These are phyloP conservation scores for Colletotrichum gigasporum DNA, from an alignment of 2,329 filamentous ascomycete species.

Conservation along the genomic window DNA sequence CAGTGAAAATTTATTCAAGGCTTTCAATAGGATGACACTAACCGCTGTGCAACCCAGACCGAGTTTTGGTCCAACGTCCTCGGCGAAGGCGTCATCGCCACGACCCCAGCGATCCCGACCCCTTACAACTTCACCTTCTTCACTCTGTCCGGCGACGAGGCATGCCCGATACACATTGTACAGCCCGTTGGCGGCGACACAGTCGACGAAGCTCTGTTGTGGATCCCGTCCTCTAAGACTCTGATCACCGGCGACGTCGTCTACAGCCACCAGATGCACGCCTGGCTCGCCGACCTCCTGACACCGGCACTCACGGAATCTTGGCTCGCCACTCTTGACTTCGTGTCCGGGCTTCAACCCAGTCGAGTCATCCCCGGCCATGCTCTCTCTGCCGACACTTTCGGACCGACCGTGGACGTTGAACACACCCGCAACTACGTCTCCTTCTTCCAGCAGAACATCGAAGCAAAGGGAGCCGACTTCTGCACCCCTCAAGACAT, in stretches of 20 bases:
- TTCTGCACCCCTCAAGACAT: constrained; percentile 14
- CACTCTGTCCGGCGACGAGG: constrained; percentile 12
- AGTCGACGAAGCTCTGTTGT: constrained; percentile 13
- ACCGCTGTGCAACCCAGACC: neutral
- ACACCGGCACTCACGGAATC: constrained; percentile 12
- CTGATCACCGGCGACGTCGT: constrained; percentile 23
- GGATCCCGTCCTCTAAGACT: constrained; percentile 15
- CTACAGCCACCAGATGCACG: constrained; percentile 21
- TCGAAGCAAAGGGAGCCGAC: constrained; percentile 16
- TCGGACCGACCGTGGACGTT: neutral
- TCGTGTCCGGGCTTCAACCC: constrained; percentile 2
- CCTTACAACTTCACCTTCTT: constrained; percentile 27
- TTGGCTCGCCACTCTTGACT: constrained; percentile 21
- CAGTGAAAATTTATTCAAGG: too few species aligned
- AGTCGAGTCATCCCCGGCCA: constrained; percentile 13
- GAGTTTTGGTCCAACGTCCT: neutral
- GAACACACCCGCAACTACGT: constrained; percentile 15
- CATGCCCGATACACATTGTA: constrained; percentile 14
- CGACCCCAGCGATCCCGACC: constrained; percentile 1
- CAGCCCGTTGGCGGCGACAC: constrained; percentile 14
- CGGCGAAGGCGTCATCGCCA: constrained; percentile 5
- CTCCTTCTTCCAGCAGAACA: constrained; percentile 17
- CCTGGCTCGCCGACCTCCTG: constrained; percentile 26
- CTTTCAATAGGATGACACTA: too few species aligned
- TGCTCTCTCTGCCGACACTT: neutral